Evolutionary conservation across 176 grass and related monocot species (phyloP).

Genomic region (Oryza longistaminata): DNA sequence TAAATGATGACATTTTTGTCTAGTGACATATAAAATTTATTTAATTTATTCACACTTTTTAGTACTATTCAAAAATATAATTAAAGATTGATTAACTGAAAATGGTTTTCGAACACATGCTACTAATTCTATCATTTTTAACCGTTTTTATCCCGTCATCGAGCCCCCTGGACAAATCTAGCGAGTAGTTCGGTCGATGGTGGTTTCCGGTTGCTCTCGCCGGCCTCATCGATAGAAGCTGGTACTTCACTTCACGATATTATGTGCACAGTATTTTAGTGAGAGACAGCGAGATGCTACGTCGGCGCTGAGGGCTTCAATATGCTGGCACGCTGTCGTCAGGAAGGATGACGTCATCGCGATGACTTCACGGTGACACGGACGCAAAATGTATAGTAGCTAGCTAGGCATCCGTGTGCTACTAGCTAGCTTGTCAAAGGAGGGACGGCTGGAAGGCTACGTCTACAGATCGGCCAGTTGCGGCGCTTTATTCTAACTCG

Average conservation of each 20-base stretch:
- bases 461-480: background rate
- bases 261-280: background rate
- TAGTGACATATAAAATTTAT: too few species aligned
- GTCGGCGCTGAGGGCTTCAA: background rate
- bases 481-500: background rate
- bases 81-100: too few species aligned
- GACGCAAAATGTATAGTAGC: background rate
- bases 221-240: background rate
- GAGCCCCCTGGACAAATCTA: background rate
- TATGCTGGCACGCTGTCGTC: background rate
- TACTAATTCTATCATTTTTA: too few species aligned
- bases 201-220: background rate
- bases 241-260: background rate
- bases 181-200: background rate
- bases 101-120: too few species aligned
- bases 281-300: background rate
- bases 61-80: too few species aligned
- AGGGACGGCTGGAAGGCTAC: background rate
- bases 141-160: background rate
- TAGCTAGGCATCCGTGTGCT: background rate
- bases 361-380: conserved; percentile 28
- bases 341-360: background rate
- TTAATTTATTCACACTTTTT: too few species aligned
- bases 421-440: background rate
- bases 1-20: too few species aligned